Conservation (phyloP, 2,329 filamentous ascomycete genomes). For the Claviceps quebecensis region DNA sequence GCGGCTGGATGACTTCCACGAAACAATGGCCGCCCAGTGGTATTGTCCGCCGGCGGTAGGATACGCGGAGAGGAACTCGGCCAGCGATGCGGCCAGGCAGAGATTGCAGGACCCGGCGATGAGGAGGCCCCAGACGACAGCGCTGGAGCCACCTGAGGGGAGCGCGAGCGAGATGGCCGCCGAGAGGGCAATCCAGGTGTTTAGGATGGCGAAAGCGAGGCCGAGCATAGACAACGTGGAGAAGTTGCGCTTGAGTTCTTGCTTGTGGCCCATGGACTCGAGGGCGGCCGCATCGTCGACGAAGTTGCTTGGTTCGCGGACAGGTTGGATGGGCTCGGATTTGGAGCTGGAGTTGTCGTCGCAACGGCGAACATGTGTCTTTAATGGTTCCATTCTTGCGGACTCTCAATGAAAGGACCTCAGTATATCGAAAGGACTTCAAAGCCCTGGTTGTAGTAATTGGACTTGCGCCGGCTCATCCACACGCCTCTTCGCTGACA, state of each 20-base stretch:
- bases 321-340: neutral
- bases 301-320: neutral
- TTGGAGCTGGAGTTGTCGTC: neutral
- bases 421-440: too few relatives aligned
- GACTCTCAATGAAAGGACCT: too few relatives aligned
- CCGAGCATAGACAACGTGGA: slow-evolving; percentile 33
- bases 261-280: slow-evolving; percentile 31
- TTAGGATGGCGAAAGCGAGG: slow-evolving; percentile 34
- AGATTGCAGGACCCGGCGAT: slow-evolving; percentile 55
- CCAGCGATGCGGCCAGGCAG: slow-evolving; percentile 52
- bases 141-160: slow-evolving; percentile 57
- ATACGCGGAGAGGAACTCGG: slow-evolving; percentile 57
- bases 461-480: too few relatives aligned
- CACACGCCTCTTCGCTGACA: neutral
- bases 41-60: slow-evolving; percentile 49
- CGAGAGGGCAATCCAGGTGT: slow-evolving; percentile 35
- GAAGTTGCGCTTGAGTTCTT: slow-evolving; percentile 36
- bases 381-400: neutral
- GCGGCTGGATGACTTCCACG: slow-evolving; percentile 45
- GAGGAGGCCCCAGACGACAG: slow-evolving; percentile 57
- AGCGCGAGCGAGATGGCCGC: slow-evolving; percentile 36
- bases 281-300: slow-evolving; percentile 24
- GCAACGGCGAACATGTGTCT: neutral
- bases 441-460: neutral
- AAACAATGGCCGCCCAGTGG: slow-evolving; percentile 56